Percentiles rank a stretch among this genome's conserved stretches.
phyloP scores from a whole-genome alignment of 306 rosid genomes.

The Fagus sylvatica region DNA sequence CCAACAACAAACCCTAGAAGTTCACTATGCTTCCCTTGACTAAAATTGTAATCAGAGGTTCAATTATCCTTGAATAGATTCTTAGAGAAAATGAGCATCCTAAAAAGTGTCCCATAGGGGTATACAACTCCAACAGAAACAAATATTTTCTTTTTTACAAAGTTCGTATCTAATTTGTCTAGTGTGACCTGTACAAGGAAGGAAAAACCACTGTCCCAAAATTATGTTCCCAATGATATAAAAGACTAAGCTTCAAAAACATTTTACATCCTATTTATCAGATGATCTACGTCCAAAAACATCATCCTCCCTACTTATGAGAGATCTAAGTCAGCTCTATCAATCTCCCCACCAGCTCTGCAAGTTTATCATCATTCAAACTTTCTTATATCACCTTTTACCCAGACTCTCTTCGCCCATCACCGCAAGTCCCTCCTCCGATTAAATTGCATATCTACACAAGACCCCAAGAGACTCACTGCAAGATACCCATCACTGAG shows the following conservation, averaged over 20 bases:
- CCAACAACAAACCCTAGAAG: too few relatives aligned
- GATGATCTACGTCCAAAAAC: constrained; percentile 39
- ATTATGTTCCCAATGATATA: constrained; percentile 18
- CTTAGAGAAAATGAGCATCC: constrained; percentile 2
- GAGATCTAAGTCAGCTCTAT: constrained; percentile 40
- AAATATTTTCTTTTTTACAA: constrained; percentile 40
- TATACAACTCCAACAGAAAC: constrained; percentile 22
- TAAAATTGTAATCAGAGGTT: neutral
- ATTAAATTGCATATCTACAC: constrained; percentile 16
- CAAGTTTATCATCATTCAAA: constrained; percentile 2
- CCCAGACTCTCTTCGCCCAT: constrained; percentile 27
- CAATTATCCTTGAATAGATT: neutral
- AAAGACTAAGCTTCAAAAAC: constrained; percentile 33
- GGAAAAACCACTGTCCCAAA: constrained; percentile 35
- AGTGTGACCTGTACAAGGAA: constrained; percentile 65
- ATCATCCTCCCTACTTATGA: constrained; percentile 30
- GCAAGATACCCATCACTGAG: constrained; percentile 13
- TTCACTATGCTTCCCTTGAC: too few relatives aligned
- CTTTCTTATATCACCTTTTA: constrained; percentile 20
- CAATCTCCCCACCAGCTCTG: constrained; percentile 17
- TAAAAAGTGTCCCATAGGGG: constrained; percentile 16
- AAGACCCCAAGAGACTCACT: neutral
- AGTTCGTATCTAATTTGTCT: constrained; percentile 25
- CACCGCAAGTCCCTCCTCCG: constrained; percentile 29
- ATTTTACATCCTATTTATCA: constrained; percentile 51